Conservation (phyloP, 1,284 basidiomycete genomes). For the Caloboletus inedulis region DNA sequence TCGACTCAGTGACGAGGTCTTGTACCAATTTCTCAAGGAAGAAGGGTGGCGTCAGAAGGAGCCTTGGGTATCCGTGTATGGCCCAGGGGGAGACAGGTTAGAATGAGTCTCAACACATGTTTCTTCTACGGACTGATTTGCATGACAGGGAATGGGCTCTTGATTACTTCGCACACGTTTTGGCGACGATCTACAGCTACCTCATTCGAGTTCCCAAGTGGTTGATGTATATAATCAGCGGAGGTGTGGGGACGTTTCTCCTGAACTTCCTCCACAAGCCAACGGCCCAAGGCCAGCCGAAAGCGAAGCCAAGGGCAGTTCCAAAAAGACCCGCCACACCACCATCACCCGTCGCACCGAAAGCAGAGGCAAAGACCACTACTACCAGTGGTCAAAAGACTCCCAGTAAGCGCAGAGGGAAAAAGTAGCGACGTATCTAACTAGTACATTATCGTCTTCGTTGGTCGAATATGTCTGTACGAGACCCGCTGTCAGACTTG, state of each 20-base stretch:
- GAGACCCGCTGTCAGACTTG: neutral
- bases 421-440: slow-evolving; percentile 11
- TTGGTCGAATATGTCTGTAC: neutral
- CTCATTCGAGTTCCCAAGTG: slow-evolving; percentile 47
- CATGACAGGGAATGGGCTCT: slow-evolving; percentile 60
- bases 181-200: slow-evolving; percentile 51
- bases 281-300: neutral
- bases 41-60: slow-evolving; percentile 56
- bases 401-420: slow-evolving; percentile 30
- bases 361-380: slow-evolving; percentile 19
- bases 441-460: neutral
- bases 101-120: slow-evolving; percentile 16
- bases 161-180: slow-evolving; percentile 52
- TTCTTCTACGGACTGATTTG: slow-evolving; percentile 2
- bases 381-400: slow-evolving; percentile 19
- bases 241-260: slow-evolving; percentile 45
- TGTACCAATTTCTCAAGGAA: slow-evolving; percentile 60
- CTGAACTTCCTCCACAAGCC: slow-evolving; percentile 45
- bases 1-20: slow-evolving; percentile 51
- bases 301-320: slow-evolving; percentile 1
- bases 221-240: slow-evolving; percentile 48
- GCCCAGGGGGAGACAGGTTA: slow-evolving; percentile 71
- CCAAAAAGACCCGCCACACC: slow-evolving; percentile 3
- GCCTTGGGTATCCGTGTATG: slow-evolving; percentile 61
- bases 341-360: slow-evolving; percentile 5